Evolutionary conservation across 441 rosid species (phyloP).

Genomic region (Daphne laureola): DNA sequence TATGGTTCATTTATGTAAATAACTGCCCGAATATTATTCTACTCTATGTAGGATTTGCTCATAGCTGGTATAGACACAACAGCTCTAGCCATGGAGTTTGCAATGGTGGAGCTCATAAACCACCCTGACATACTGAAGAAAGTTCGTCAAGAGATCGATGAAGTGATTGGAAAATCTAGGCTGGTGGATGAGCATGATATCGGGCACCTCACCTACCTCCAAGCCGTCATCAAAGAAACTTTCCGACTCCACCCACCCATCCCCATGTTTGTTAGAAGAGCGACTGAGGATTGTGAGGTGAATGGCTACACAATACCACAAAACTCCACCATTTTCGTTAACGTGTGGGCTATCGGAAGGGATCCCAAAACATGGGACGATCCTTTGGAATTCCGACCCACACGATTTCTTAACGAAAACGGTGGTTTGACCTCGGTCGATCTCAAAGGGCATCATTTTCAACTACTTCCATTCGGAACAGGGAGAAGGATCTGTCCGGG

Average conservation of each 20-base stretch:
- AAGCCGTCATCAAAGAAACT: constrained; percentile 19
- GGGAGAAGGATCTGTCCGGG: constrained; percentile 14
- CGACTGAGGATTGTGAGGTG: constrained; percentile 10
- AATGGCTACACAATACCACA: constrained; percentile 14
- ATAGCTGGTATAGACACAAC: constrained; percentile 13
- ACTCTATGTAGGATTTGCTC: constrained; percentile 4
- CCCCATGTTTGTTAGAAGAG: constrained; percentile 8
- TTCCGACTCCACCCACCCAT: constrained; percentile 19
- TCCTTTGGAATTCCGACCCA: constrained; percentile 11
- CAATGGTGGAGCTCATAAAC: constrained; percentile 18
- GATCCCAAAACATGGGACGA: constrained; percentile 16
- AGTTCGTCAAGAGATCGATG: constrained; percentile 6
- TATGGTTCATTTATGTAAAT: too few species aligned
- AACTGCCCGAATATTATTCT: neutral
- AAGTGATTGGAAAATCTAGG: constrained; percentile 13
- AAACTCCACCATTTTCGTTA: constrained; percentile 15
- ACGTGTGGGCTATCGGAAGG: constrained; percentile 15
- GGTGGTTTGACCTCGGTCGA: constrained; percentile 6
- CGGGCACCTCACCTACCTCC: constrained; percentile 11
- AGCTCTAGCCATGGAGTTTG: constrained; percentile 15
- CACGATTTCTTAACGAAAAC: constrained; percentile 3
- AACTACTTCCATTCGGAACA: constrained; percentile 15
- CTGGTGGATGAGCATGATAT: constrained; percentile 18
- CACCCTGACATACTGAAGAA: constrained; percentile 11
- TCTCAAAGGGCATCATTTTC: constrained; percentile 13